phyloP scores from a whole-genome alignment of 1,284 basidiomycete species.

The Leucoagaricus sp. region DNA sequence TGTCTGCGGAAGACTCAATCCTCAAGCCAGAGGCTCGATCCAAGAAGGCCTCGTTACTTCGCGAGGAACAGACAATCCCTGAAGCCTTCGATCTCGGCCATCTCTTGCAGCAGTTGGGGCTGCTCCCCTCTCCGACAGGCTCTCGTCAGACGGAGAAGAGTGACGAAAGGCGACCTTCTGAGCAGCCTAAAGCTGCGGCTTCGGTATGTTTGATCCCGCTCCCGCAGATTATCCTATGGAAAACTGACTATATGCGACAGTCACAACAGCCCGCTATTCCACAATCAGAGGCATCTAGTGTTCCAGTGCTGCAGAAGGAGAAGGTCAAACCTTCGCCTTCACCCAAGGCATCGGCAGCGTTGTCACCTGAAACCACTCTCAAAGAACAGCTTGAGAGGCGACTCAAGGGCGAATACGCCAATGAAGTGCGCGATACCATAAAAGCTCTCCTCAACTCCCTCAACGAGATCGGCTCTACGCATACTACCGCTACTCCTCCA shows the following conservation, averaged over 20 bases:
- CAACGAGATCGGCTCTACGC: not conserved
- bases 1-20: too few relatives aligned
- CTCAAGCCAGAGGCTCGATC: too few relatives aligned
- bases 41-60: not conserved
- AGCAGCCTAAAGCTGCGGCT: not conserved
- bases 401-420: slow-evolving; percentile 31
- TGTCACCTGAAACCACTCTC: slow-evolving; percentile 19
- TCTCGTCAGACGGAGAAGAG: not conserved
- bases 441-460: slow-evolving; percentile 38
- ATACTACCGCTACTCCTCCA: not conserved
- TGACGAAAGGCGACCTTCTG: not conserved
- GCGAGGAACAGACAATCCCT: too few relatives aligned
- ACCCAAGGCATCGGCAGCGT: not conserved
- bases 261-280: too few relatives aligned
- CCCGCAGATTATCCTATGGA: not conserved
- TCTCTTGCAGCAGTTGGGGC: not conserved
- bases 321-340: not conserved
- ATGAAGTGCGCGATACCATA: slow-evolving; percentile 39
- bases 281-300: too few relatives aligned
- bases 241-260: too few relatives aligned
- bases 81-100: not conserved
- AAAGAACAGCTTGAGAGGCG: slow-evolving; percentile 36
- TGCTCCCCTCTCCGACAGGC: not conserved
- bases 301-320: not conserved
- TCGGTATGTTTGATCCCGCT: not conserved